Base-by-base conservation (phyloP, 495 filamentous ascomycete genomes). In the Trichoderma erinaceum region DNA sequence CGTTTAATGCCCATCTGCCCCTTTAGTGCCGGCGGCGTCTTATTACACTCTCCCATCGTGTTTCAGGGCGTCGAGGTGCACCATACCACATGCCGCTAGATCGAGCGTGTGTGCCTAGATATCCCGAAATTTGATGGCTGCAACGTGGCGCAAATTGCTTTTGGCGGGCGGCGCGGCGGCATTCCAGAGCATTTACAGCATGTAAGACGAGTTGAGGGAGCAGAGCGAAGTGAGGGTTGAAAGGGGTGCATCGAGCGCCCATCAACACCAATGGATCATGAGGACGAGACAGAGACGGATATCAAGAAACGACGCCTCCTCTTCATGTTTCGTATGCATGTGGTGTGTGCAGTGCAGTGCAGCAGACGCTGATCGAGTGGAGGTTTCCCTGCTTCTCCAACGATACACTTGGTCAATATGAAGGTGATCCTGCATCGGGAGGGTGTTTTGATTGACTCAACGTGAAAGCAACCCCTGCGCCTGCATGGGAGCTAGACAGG, bases 81-180 rank as follows among this genome's bases (percentile, higher is more conserved):
- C 56, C 56, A 29, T 61, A 32, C 56, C 56, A 61, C 23, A 61
- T 61, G 56, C 56, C 56, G 56, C 56, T 61, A 61, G 56, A 32
- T 11, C 56, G 56, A 61, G 56, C 23, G 25, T 23, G n/a, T 52
- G 48, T 61, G 50, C 50, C 50, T 32, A 32, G 25, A 27, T 27
- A 32, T 32, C 56, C 56, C 56, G 56, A 61, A 61, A 61, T 61
- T 61, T 27, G 27, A 21, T 56, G 27, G 12, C 56, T 13, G 18
- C 48, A 27, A 61, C 56, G 27, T 61, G 23, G 56, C 56, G 56
- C 56, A 56, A 21, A 56, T 25, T 11, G 50, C n/a, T 21, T n/a
- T n/a, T 21, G 8, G 18, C 23, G 27, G 8, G 3, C 29, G 29
- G 29, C 29, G 29, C 29, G 29, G 29, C 29, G 29, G 56, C 23